A percentile compares a stretch with the other conserved stretches of the same genome.
Conservation (phyloP, 1,139 yeast species). For the Pichiaceae sp. region DNA sequence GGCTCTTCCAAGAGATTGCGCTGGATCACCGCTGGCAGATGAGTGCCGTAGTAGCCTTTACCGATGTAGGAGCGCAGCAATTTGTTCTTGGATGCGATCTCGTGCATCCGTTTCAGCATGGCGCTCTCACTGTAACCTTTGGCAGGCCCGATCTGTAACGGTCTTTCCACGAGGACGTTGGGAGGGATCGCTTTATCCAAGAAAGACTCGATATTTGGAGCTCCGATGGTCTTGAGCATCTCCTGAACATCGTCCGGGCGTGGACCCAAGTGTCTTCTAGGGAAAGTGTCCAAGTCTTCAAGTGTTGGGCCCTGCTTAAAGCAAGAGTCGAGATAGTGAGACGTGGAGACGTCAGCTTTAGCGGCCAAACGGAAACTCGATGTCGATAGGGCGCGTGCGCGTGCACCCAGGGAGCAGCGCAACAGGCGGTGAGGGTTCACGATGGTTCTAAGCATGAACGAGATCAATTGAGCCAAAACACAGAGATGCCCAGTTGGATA, state of each 20-base stretch:
- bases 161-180: constrained; percentile 62
- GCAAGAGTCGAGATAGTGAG: constrained; percentile 33
- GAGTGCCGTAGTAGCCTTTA: constrained; percentile 89
- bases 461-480: too few species aligned
- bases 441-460: too few species aligned
- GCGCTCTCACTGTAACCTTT: constrained; percentile 76
- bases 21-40: constrained; percentile 86
- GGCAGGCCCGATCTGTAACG: constrained; percentile 53
- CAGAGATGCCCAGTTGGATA: too few species aligned
- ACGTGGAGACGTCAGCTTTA: constrained; percentile 39
- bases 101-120: constrained; percentile 60
- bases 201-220: constrained; percentile 60
- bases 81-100: constrained; percentile 69
- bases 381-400: too few species aligned
- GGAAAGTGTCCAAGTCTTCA: constrained; percentile 62
- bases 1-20: constrained; percentile 89
- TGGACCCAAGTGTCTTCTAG: constrained; percentile 90
- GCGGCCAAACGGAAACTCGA: not conserved
- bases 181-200: constrained; percentile 69
- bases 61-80: constrained; percentile 74
- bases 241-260: constrained; percentile 47
- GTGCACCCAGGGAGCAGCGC: too few species aligned
- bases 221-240: constrained; percentile 65
- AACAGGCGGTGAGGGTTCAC: too few species aligned
- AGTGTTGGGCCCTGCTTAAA: constrained; percentile 25